Base-by-base conservation (phyloP, 805 yeast genomes). In the Nakazawaea ernobii region DNA sequence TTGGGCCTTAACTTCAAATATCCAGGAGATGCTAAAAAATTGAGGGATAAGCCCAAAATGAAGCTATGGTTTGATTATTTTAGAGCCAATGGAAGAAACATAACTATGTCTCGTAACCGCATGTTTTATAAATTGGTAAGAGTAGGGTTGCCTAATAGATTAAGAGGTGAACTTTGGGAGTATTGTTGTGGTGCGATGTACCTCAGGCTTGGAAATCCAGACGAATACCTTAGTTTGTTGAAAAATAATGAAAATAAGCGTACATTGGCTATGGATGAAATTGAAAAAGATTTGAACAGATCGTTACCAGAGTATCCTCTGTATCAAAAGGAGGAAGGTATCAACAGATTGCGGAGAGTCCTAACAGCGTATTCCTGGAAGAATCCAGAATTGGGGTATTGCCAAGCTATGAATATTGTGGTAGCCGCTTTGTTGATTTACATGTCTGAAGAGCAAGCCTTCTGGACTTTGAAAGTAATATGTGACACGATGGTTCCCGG, bases 341-440 rank as follows among this genome's bases (percentile, higher is more conserved):
- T 94, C 39, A 77, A 73, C 43, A 72, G 96, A 46, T 73, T 94
- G 42, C 74, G 99, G 52, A 75, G 95, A 51, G 98, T 94, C 0
- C 73, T 94, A 49, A 85, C 95, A 0, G 97, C 97, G 0, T 94
- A 91, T 59, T 87, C 97, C 0, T 94, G 98, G 97, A 87, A 86
- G 54, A 90, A 91, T 61, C 97, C 96, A 0, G 96, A 92, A 37
- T 88, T 94, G 26, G 99, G 99, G 0, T 94, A 94, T 63, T 94
- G 99, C 62, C 99, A 94, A 65, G 99, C 98, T 1, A 94, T 95
- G 99, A 94, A 94, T 61, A 94, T 94, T 44, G 90, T 86, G 8
- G 81, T 79, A 1, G 95, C 95, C 1, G 91, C 88, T 0, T 63
- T 86, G 45, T 66, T 86, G 50, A 85, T 85, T 35, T 86, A 81